Percentiles rank a stretch among this genome's conserved stretches.
Evolutionary conservation across 352 stramenopile species (phyloP).

Genomic region (Globisporangium cederbergense): DNA sequence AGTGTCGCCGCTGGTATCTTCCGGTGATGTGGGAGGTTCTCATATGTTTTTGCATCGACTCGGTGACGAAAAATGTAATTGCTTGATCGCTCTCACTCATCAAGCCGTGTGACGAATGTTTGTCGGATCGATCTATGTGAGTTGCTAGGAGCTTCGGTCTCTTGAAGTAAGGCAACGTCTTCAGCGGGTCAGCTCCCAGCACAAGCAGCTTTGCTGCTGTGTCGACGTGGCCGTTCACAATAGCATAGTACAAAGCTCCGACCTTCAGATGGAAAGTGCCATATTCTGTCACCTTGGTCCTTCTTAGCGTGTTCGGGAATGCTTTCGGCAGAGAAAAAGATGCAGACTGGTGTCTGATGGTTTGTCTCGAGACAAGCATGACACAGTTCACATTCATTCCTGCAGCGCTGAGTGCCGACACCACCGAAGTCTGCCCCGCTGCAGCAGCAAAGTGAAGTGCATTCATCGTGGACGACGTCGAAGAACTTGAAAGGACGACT

Average conservation of each 20-base stretch:
- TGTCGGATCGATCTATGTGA: background rate
- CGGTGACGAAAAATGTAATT: slow-evolving; percentile 18
- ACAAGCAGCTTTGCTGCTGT: slow-evolving; percentile 58
- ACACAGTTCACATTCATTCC: slow-evolving; percentile 62
- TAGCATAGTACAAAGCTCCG: slow-evolving; percentile 47
- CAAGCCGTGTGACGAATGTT: background rate
- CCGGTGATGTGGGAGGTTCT: slow-evolving; percentile 15
- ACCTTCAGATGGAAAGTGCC: slow-evolving; percentile 15
- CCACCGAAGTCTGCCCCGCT: slow-evolving; percentile 39
- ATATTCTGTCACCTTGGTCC: background rate
- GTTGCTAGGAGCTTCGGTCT: slow-evolving; percentile 9
- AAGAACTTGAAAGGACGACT: slow-evolving; percentile 35
- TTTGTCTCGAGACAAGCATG: background rate
- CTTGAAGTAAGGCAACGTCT: slow-evolving; percentile 36
- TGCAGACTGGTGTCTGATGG: background rate
- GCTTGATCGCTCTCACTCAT: background rate
- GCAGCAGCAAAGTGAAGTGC: slow-evolving; percentile 44
- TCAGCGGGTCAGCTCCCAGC: slow-evolving; percentile 41
- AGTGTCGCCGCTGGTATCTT: background rate
- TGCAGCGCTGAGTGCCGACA: slow-evolving; percentile 39
- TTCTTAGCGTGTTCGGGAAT: background rate
- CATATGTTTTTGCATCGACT: slow-evolving; percentile 24
- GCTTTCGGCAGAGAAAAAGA: slow-evolving; percentile 5
- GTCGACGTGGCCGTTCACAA: slow-evolving; percentile 47
- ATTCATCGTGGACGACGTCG: slow-evolving; percentile 38